These are phyloP conservation scores for Atractiella rhizophila DNA, from an alignment of 768 basidiomycete species.

Conservation along the genomic window DNA sequence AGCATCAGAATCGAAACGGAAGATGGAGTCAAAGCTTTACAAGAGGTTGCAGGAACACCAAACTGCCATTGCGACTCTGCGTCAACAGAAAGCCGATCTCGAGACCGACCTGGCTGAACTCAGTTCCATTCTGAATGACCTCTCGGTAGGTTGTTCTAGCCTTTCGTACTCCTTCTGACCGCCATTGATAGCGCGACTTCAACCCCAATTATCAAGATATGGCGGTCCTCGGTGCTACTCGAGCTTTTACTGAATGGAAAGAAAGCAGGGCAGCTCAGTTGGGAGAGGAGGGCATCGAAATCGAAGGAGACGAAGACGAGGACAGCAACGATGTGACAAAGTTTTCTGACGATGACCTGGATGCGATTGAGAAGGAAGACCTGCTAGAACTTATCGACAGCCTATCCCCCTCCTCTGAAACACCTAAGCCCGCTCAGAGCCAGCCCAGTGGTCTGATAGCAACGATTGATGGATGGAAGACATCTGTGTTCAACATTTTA, in stretches of 20 bases:
- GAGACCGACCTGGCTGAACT: slow-evolving; percentile 50
- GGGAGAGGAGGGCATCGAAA: slow-evolving; percentile 22
- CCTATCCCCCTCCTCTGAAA: no score
- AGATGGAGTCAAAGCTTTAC: slow-evolving; percentile 60
- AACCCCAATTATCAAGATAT: slow-evolving; percentile 99
- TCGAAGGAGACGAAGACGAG: slow-evolving; percentile 20
- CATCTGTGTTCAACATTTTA: slow-evolving; percentile 31
- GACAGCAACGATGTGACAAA: slow-evolving; percentile 13
- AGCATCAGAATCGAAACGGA: slow-evolving; percentile 53
- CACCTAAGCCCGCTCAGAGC: no score
- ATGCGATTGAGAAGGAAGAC: slow-evolving; percentile 19
- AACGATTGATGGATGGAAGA: slow-evolving; percentile 40
- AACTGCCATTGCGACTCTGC: slow-evolving; percentile 48
- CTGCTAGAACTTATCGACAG: slow-evolving; percentile 15
- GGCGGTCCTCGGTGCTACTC: slow-evolving; percentile 88
- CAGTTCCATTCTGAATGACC: slow-evolving; percentile 51
- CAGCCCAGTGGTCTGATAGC: no score
- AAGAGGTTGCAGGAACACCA: slow-evolving; percentile 45
- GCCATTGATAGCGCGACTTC: slow-evolving; percentile 39
- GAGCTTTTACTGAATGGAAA: slow-evolving; percentile 53
- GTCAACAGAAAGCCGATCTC: slow-evolving; percentile 43
- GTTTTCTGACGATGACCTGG: slow-evolving; percentile 27
- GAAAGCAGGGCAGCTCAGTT: slow-evolving; percentile 27
- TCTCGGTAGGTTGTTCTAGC: slow-evolving; percentile 19
- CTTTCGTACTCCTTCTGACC: neutral